phyloP scores from a whole-genome alignment of 1,284 basidiomycete species.

The Takashimella tepidaria region DNA sequence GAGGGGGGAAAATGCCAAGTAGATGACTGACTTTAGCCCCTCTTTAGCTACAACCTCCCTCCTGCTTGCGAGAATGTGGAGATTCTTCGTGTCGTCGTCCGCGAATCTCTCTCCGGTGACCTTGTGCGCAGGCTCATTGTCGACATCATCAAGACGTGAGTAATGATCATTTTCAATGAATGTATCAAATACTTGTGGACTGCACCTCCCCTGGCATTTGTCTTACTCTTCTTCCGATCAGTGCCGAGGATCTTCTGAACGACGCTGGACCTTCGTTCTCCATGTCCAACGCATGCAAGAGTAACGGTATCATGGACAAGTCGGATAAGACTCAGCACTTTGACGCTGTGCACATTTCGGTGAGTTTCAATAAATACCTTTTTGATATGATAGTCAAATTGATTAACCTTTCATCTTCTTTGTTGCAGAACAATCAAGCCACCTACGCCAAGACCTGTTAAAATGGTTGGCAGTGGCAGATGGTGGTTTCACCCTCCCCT shows the following conservation, averaged over 20 bases:
- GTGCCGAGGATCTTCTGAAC: conserved; percentile 31
- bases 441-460: not conserved
- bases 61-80: conserved; percentile 63
- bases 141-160: conserved; percentile 39
- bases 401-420: no score
- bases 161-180: not conserved
- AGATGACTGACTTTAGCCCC: conserved; percentile 7
- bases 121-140: conserved; percentile 34
- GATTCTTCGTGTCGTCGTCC: conserved; percentile 80
- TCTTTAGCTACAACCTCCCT: conserved; percentile 62
- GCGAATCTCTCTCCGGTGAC: conserved; percentile 55
- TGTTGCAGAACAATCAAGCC: not conserved
- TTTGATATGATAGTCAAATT: no score
- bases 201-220: not conserved
- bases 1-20: no score
- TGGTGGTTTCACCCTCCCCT: no score
- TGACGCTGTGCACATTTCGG: not conserved
- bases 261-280: conserved; percentile 28
- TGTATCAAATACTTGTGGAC: not conserved
- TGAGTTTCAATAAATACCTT: no score
- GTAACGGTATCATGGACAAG: not conserved
- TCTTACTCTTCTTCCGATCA: conserved; percentile 1
- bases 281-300: conserved; percentile 19
- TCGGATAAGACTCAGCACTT: not conserved
- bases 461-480: no score